Percentiles rank a stretch among this genome's conserved stretches.
These are phyloP conservation scores for Didymellaceae sp. DNA, from an alignment of 2,329 filamentous ascomycete genomes.

Conservation along the genomic window DNA sequence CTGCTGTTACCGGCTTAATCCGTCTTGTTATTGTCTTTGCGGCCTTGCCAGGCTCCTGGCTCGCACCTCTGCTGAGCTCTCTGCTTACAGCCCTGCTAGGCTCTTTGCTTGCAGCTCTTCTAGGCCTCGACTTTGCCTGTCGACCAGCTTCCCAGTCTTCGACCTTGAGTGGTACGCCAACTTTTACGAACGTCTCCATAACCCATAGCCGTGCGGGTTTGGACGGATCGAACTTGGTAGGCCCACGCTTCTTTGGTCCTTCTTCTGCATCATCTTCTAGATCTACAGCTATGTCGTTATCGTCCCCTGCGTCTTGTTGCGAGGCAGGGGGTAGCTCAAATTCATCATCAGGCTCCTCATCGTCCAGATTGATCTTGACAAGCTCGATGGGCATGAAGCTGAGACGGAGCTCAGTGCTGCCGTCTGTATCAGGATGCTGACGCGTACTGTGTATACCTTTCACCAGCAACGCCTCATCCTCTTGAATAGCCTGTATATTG, in stretches of 20 bases:
- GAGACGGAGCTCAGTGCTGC: slow-evolving; percentile 76
- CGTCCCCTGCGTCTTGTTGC: slow-evolving; percentile 29
- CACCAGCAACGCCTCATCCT: slow-evolving; percentile 63
- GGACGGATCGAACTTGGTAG: slow-evolving; percentile 67
- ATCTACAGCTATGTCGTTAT: slow-evolving; percentile 41
- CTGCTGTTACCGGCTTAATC: slow-evolving; percentile 26
- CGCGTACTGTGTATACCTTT: slow-evolving; percentile 71
- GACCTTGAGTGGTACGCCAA: slow-evolving; percentile 70
- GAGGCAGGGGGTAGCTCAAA: slow-evolving; percentile 42
- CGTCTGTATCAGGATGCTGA: slow-evolving; percentile 76
- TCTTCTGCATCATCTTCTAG: slow-evolving; percentile 43
- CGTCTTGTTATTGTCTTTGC: slow-evolving; percentile 30
- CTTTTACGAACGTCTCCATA: slow-evolving; percentile 66
- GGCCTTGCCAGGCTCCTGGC: slow-evolving; percentile 28
- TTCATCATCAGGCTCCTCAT: slow-evolving; percentile 76
- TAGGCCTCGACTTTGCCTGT: slow-evolving; percentile 32
- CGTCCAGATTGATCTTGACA: slow-evolving; percentile 76
- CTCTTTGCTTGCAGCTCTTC: slow-evolving; percentile 29
- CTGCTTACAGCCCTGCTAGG: slow-evolving; percentile 28
- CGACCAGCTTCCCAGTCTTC: slow-evolving; percentile 65
- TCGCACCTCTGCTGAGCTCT: slow-evolving; percentile 27
- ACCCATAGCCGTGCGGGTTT: slow-evolving; percentile 73
- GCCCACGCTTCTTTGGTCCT: slow-evolving; percentile 53
- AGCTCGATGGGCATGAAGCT: slow-evolving; percentile 78
- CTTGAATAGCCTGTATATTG: slow-evolving; percentile 49